phyloP scores from a whole-genome alignment of 257 asterid species.

The Ophiorrhiza pumila region DNA sequence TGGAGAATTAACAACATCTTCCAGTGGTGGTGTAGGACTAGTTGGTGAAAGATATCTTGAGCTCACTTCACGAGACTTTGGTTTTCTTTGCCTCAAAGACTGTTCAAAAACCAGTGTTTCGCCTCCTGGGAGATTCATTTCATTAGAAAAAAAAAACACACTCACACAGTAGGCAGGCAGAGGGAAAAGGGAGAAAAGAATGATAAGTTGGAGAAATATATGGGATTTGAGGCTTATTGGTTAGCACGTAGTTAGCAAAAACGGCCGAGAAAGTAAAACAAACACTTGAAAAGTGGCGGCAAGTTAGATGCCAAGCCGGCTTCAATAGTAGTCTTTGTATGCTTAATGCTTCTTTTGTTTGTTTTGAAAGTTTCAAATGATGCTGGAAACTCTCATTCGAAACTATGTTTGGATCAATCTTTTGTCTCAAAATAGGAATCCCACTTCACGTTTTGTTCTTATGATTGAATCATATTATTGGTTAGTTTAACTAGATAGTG shows the following conservation, averaged over 20 bases:
- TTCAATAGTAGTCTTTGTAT: conserved; percentile 20
- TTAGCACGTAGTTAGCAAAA: conserved; percentile 29
- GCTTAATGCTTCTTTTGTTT: too few relatives aligned
- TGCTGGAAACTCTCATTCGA: too few relatives aligned
- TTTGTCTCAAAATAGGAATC: too few relatives aligned
- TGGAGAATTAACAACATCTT: conserved; percentile 40
- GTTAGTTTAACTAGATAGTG: too few relatives aligned
- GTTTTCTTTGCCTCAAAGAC: conserved; percentile 35
- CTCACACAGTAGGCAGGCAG: conserved; percentile 1
- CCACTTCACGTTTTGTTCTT: too few relatives aligned
- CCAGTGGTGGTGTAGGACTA: conserved; percentile 24
- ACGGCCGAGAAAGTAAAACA: conserved; percentile 40
- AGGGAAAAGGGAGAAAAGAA: not conserved
- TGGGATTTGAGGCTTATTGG: conserved; percentile 8
- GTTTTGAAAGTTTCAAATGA: too few relatives aligned
- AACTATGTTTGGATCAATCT: too few relatives aligned
- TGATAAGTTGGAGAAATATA: conserved; percentile 8
- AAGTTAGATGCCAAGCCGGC: conserved; percentile 66
- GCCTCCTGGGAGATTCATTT: conserved; percentile 43
- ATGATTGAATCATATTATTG: too few relatives aligned
- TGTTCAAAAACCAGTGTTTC: conserved; percentile 23
- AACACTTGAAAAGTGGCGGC: conserved; percentile 67
- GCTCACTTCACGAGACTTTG: conserved; percentile 62
- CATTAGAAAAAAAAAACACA: conserved; percentile 11
- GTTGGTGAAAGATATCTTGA: conserved; percentile 61